Conservation (phyloP, 2,329 filamentous ascomycete species). For the Pseudodiploospora longispora region DNA sequence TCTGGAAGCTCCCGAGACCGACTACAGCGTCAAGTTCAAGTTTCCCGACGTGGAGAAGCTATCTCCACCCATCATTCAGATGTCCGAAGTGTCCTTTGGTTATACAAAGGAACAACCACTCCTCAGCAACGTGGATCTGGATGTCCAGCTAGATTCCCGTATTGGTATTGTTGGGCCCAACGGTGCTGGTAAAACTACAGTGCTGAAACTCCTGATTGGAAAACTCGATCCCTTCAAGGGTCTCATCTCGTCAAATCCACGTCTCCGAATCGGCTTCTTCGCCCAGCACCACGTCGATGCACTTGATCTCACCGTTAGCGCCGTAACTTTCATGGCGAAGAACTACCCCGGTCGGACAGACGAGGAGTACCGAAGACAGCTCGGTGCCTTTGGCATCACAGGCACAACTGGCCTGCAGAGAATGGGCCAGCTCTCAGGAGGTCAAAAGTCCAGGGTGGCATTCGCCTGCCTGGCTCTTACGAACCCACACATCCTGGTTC, state of each 20-base stretch:
- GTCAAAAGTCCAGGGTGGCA: conserved; percentile 95
- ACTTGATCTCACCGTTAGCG: conserved; percentile 78
- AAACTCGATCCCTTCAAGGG: conserved; percentile 70
- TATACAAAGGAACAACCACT: conserved; percentile 75
- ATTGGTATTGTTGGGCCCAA: conserved; percentile 99
- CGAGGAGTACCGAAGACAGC: conserved; percentile 91
- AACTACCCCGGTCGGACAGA: conserved; percentile 84
- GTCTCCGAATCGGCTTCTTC: conserved; percentile 90
- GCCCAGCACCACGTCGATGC: conserved; percentile 98
- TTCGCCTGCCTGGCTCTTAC: conserved; percentile 93
- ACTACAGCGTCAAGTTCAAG: conserved; percentile 93
- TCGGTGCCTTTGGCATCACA: conserved; percentile 84
- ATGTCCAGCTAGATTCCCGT: conserved; percentile 94
- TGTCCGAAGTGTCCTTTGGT: conserved; percentile 86
- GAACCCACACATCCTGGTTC: conserved; percentile 93
- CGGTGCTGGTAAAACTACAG: conserved; percentile 96
- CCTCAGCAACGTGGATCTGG: conserved; percentile 80
- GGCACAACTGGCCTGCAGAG: conserved; percentile 95
- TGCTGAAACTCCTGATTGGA: conserved; percentile 94
- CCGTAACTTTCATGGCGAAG: conserved; percentile 94
- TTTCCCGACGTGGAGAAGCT: conserved; percentile 98
- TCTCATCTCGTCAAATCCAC: conserved; percentile 79
- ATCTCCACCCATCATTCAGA: conserved; percentile 94
- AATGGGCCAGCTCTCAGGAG: conserved; percentile 88
- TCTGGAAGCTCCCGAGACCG: conserved; percentile 79